Evolutionary conservation across 306 rosid genomes (phyloP).

Genomic region (Inga laurina): DNA sequence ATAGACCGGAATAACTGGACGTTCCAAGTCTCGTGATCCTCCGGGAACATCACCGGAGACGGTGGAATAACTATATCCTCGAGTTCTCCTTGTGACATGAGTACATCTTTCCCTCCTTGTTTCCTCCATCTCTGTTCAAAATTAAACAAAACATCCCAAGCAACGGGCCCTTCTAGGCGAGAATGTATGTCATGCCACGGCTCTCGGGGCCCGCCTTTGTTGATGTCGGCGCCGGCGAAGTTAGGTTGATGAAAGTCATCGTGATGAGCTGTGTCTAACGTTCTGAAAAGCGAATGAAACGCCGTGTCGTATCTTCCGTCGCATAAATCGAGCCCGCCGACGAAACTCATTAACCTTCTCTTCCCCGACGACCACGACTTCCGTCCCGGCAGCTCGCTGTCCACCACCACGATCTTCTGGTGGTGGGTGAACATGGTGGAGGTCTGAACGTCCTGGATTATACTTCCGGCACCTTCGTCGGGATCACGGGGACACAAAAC

Average conservation of each 20-base stretch:
- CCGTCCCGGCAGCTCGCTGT: constrained; percentile 51
- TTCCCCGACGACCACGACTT: constrained; percentile 14
- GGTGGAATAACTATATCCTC: constrained; percentile 57
- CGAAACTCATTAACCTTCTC: constrained; percentile 65
- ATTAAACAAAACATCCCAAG: constrained; percentile 70
- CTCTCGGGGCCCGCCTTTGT: constrained; percentile 69
- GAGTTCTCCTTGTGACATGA: constrained; percentile 49
- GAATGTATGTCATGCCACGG: constrained; percentile 80
- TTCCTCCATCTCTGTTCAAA: constrained; percentile 78
- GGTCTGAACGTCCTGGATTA: constrained; percentile 49
- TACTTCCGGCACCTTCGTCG: constrained; percentile 56
- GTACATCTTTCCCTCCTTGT: constrained; percentile 67
- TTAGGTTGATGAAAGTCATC: constrained; percentile 73
- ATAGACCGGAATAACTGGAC: constrained; percentile 71
- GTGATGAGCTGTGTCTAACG: constrained; percentile 61
- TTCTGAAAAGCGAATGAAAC: constrained; percentile 69
- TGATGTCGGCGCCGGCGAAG: constrained; percentile 49
- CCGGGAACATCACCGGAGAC: constrained; percentile 59
- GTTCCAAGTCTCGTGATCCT: constrained; percentile 67
- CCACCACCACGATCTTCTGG: constrained; percentile 72
- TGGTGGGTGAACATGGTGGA: constrained; percentile 74
- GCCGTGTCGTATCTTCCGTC: constrained; percentile 74
- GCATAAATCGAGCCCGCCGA: constrained; percentile 72
- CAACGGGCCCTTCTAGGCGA: constrained; percentile 69
- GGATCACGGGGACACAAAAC: constrained; percentile 73